Percentiles rank a stretch among this genome's conserved stretches.
Evolutionary conservation across 2,329 filamentous ascomycete genomes (phyloP).

Genomic region (Phialophora verrucosa): DNA sequence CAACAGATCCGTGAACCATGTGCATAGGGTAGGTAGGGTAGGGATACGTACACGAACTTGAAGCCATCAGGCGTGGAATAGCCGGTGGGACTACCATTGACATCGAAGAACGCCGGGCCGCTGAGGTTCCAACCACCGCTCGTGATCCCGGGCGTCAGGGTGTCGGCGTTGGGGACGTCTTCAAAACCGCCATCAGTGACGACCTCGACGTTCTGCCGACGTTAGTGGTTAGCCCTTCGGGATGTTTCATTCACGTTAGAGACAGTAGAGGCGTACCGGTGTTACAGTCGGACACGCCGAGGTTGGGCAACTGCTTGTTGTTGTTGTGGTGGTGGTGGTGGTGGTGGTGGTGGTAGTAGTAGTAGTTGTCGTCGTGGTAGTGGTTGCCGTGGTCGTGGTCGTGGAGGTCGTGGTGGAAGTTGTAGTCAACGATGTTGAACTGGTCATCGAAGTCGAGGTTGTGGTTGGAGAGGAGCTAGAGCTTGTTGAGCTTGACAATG

Average conservation of each 20-base stretch:
- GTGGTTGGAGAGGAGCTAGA: not conserved
- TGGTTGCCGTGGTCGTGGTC: not conserved
- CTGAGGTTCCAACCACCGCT: slow-evolving; percentile 14
- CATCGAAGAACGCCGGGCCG: not conserved
- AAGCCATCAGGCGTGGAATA: not conserved
- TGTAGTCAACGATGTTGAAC: not conserved
- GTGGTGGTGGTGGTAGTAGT: not conserved
- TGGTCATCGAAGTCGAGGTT: not conserved
- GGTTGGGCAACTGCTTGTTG: slow-evolving; percentile 7
- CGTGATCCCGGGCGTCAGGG: not conserved
- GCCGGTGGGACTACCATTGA: not conserved
- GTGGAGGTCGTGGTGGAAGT: not conserved
- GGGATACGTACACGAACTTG: slow-evolving; percentile 16
- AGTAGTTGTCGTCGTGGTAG: not conserved
- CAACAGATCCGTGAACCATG: not conserved
- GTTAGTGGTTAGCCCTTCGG: not conserved
- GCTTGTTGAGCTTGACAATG: not conserved
- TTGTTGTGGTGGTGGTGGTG: not conserved
- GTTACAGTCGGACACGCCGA: not conserved
- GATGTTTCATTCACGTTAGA: not conserved
- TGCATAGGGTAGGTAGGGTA: not conserved
- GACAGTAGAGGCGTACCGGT: not conserved
- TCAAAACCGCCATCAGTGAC: slow-evolving; percentile 14
- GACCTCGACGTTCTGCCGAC: not conserved
- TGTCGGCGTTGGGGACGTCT: not conserved